Evolutionary conservation across 768 basidiomycete genomes (phyloP).

Genomic region (Pleurotus tuoliensis): DNA sequence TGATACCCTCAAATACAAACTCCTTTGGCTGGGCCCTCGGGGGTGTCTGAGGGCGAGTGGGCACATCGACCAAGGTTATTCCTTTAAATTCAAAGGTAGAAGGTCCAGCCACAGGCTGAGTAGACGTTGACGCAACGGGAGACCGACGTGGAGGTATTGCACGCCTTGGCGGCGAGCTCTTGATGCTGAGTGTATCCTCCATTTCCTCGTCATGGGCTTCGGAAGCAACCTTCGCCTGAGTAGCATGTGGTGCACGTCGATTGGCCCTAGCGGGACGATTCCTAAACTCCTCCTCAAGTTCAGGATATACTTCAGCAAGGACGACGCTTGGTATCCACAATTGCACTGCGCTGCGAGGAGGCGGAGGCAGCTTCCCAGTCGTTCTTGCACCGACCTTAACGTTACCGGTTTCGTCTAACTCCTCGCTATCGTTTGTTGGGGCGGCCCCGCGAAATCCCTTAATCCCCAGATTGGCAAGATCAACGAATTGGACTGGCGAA

Average conservation of each 20-base stretch:
- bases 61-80: not conserved
- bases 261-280: slow-evolving; percentile 16
- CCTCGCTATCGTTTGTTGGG: not conserved
- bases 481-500: slow-evolving; percentile 48
- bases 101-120: not conserved
- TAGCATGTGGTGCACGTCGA: too few relatives aligned
- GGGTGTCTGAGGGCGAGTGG: not conserved
- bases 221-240: too few relatives aligned
- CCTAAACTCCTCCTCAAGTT: slow-evolving; percentile 44
- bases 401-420: not conserved
- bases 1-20: not conserved
- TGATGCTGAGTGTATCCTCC: too few relatives aligned
- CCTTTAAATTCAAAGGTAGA: not conserved
- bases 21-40: not conserved
- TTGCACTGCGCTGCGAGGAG: slow-evolving; percentile 38
- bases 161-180: too few relatives aligned
- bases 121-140: slow-evolving; percentile 9
- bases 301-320: slow-evolving; percentile 48
- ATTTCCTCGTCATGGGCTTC: too few relatives aligned
- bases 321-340: slow-evolving; percentile 68
- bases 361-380: slow-evolving; percentile 31
- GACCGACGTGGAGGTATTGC: slow-evolving; percentile 29
- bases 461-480: slow-evolving; percentile 46
- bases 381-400: not conserved
- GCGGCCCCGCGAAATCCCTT: slow-evolving; percentile 25